phyloP scores from a whole-genome alignment of 73 alveolate genomes.

The Tetrahymena thermophila region DNA sequence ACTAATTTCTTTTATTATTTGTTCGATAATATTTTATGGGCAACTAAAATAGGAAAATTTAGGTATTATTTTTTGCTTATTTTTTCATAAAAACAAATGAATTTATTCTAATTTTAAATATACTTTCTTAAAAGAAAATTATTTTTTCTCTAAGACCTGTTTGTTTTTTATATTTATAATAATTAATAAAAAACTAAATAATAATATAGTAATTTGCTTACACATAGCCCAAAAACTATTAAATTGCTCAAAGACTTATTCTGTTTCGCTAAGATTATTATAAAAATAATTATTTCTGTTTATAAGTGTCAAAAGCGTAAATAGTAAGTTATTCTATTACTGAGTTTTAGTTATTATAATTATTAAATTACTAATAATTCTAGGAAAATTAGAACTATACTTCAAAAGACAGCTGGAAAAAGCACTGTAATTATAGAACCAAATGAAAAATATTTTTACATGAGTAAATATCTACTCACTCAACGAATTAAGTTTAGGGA shows the following conservation, averaged over 20 bases:
- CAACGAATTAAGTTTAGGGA: not conserved
- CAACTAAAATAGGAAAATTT: not conserved
- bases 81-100: not conserved
- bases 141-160: too few relatives aligned
- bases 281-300: not conserved
- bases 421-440: not conserved
- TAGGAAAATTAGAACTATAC: not conserved
- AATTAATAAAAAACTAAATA: too few relatives aligned
- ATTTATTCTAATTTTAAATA: not conserved
- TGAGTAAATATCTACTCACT: not conserved
- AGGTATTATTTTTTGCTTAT: not conserved
- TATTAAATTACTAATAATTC: not conserved
- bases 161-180: too few relatives aligned
- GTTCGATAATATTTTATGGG: not conserved
- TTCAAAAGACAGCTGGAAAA: not conserved
- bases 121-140: not conserved
- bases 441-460: not conserved
- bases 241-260: not conserved
- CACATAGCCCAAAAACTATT: not conserved
- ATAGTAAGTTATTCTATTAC: not conserved
- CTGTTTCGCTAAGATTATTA: not conserved
- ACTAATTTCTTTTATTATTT: not conserved
- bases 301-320: not conserved
- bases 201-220: not conserved
- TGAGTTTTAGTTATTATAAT: too few relatives aligned